Conservation (phyloP, 805 yeast species). For the Millerozyma miso region DNA sequence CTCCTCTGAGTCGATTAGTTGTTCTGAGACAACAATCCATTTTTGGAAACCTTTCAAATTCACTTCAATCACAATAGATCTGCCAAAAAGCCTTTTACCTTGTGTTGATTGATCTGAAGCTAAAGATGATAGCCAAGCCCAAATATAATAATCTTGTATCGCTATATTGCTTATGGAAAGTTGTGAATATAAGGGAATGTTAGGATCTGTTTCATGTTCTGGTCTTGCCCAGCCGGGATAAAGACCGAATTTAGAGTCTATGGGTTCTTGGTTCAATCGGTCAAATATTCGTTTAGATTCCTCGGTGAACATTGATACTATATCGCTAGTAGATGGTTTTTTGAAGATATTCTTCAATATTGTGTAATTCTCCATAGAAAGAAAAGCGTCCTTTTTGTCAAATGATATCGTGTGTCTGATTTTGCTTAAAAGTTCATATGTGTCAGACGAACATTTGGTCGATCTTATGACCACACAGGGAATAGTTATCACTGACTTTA, state of each 20-base stretch:
- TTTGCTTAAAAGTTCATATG: constrained; percentile 55
- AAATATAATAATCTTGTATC: constrained; percentile 81
- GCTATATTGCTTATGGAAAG: constrained; percentile 53
- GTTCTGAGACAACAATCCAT: constrained; percentile 75
- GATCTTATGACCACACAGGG: constrained; percentile 62
- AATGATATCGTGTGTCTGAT: constrained; percentile 53
- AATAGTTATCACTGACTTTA: constrained; percentile 43
- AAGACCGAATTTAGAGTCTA: constrained; percentile 33
- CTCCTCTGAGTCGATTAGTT: constrained; percentile 40
- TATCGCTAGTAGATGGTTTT: constrained; percentile 47
- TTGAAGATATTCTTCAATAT: constrained; percentile 69
- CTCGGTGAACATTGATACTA: constrained; percentile 61
- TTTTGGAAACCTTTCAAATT: constrained; percentile 73
- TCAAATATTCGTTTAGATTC: constrained; percentile 63
- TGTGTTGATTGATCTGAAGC: constrained; percentile 67
- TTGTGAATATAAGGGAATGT: constrained; percentile 37
- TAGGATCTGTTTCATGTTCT: constrained; percentile 13
- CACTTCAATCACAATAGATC: constrained; percentile 77
- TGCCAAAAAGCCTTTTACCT: constrained; percentile 69
- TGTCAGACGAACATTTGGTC: constrained; percentile 43
- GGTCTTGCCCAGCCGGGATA: constrained; percentile 36
- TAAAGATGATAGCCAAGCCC: constrained; percentile 84
- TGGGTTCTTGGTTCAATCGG: constrained; percentile 32
- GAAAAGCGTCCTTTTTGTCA: constrained; percentile 64
- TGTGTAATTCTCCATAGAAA: constrained; percentile 75